These are phyloP conservation scores for Diplocarpon rosae DNA, from an alignment of 2,329 filamentous ascomycete genomes.

Conservation along the genomic window DNA sequence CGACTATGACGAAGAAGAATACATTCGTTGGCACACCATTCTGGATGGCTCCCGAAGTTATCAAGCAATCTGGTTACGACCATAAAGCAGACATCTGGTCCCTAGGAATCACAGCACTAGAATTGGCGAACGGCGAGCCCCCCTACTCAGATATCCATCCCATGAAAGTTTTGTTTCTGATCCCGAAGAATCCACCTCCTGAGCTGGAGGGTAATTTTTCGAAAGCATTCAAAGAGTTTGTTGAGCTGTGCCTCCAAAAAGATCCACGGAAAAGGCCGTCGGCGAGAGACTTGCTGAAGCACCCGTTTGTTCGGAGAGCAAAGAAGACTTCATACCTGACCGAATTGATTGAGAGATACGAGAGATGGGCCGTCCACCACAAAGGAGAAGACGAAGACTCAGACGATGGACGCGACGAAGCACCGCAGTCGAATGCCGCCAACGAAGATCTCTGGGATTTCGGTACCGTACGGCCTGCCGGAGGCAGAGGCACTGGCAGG, in stretches of 20 bases:
- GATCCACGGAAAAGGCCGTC: slow-evolving; percentile 83
- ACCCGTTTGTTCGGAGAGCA: slow-evolving; percentile 80
- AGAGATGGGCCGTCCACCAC: slow-evolving; percentile 74
- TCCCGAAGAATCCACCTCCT: slow-evolving; percentile 87
- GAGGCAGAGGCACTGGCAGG: slow-evolving; percentile 48
- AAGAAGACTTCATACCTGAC: slow-evolving; percentile 96
- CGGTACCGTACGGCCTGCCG: slow-evolving; percentile 80
- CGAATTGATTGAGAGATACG: slow-evolving; percentile 84
- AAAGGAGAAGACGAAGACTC: slow-evolving; percentile 61
- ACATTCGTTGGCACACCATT: slow-evolving; percentile 97
- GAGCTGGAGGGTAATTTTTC: slow-evolving; percentile 71
- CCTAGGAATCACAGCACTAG: slow-evolving; percentile 84
- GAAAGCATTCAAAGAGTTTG: slow-evolving; percentile 73
- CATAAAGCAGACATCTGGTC: slow-evolving; percentile 99
- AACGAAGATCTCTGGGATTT: slow-evolving; percentile 97
- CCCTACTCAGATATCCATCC: slow-evolving; percentile 95
- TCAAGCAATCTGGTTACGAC: slow-evolving; percentile 96
- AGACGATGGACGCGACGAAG: slow-evolving; percentile 39
- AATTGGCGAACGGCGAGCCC: slow-evolving; percentile 83
- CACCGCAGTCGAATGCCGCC: slow-evolving; percentile 35
- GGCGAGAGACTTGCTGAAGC: slow-evolving; percentile 76
- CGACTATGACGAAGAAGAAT: slow-evolving; percentile 99
- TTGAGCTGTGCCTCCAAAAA: slow-evolving; percentile 73
- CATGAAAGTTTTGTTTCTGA: slow-evolving; percentile 96
- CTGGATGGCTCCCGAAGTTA: slow-evolving; percentile 99